Percentiles rank a stretch among this genome's conserved stretches.
These are phyloP conservation scores for Clonostachys rhizophaga DNA, from an alignment of 2,329 filamentous ascomycete species.

Conservation along the genomic window DNA sequence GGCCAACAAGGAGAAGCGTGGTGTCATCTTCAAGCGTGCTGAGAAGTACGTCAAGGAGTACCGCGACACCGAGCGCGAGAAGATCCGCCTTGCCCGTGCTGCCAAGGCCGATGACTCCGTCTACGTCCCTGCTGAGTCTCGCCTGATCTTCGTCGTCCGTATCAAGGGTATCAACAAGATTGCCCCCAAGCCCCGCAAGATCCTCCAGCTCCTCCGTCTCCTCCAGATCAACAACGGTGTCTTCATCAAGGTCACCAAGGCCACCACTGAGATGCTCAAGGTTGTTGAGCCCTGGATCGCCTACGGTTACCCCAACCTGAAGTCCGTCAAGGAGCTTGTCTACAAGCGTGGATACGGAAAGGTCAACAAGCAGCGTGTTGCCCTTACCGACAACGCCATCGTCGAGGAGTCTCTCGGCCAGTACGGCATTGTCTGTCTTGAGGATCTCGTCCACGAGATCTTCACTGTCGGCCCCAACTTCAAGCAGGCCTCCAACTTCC, in stretches of 20 bases:
- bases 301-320: conserved; percentile 99
- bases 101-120: conserved; percentile 90
- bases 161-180: conserved; percentile 99
- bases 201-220: conserved; percentile 97
- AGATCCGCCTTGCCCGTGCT: conserved; percentile 85
- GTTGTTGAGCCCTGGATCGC: conserved; percentile 98
- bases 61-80: conserved; percentile 96
- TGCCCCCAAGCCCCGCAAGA: conserved; percentile 99
- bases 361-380: conserved; percentile 95
- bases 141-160: conserved; percentile 95
- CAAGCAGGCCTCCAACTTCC: conserved; percentile 99
- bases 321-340: conserved; percentile 97
- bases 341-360: conserved; percentile 99
- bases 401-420: conserved; percentile 96
- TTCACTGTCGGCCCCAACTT: conserved; percentile 98
- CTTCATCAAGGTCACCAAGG: conserved; percentile 97
- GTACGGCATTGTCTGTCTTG: conserved; percentile 98
- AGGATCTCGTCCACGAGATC: conserved; percentile 99
- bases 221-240: conserved; percentile 99
- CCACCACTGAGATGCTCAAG: conserved; percentile 94
- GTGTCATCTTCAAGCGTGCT: conserved; percentile 98
- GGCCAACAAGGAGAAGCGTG: conserved; percentile 98
- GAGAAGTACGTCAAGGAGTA: conserved; percentile 99
- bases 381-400: conserved; percentile 95
- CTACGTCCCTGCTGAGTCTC: conserved; percentile 91